These are phyloP conservation scores for Isoetes taiwanensis DNA, from an alignment of 75 land plant genomes.

Conservation along the genomic window DNA sequence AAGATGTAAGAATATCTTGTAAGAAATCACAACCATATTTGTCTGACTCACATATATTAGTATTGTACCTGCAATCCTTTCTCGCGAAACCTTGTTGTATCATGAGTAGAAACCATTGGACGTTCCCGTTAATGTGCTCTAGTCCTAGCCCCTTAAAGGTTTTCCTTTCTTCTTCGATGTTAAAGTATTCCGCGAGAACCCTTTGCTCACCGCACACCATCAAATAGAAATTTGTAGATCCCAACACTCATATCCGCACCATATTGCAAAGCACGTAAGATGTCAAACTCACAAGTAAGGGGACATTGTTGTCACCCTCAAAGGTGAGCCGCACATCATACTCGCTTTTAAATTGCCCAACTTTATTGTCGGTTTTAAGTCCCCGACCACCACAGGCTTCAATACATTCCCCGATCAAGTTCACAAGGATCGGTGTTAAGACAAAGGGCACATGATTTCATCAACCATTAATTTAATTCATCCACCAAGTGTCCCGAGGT, in stretches of 20 bases:
- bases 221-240: too few relatives aligned
- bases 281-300: neutral
- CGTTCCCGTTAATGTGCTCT: slow-evolving; percentile 5
- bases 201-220: slow-evolving; percentile 1
- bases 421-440: too few relatives aligned
- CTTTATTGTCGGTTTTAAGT: slow-evolving; percentile 77
- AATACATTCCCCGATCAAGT: slow-evolving; percentile 60
- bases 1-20: too few relatives aligned
- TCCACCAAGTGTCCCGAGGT: slow-evolving; percentile 83
- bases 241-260: neutral
- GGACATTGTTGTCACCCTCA: slow-evolving; percentile 88
- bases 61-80: slow-evolving; percentile 6
- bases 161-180: neutral
- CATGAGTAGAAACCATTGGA: too few relatives aligned
- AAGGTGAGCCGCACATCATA: slow-evolving; percentile 86
- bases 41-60: too few relatives aligned
- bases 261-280: neutral
- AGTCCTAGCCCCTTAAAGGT: neutral
- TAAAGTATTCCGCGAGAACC: neutral
- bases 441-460: neutral
- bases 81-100: neutral
- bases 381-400: slow-evolving; percentile 99
- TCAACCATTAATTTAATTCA: too few relatives aligned
- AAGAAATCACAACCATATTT: too few relatives aligned
- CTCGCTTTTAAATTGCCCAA: slow-evolving; percentile 66